phyloP scores from a whole-genome alignment of 2,329 filamentous ascomycete species.

The Phyllosticta citribraziliensis region DNA sequence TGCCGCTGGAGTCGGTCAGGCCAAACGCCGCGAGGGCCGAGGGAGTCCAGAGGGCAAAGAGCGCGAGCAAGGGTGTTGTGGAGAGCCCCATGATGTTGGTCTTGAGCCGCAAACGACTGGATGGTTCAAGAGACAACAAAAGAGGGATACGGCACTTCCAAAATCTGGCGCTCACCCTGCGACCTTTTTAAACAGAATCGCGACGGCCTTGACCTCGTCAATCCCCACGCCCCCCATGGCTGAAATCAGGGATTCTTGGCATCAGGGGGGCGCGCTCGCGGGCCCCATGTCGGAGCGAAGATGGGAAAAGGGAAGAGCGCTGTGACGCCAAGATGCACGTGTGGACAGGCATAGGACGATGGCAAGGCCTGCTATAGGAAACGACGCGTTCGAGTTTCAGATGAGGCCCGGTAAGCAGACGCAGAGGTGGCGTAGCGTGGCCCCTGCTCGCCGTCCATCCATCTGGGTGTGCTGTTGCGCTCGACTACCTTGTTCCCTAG shows the following conservation, averaged over 20 bases:
- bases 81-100: constrained; percentile 43
- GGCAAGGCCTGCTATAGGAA: background rate
- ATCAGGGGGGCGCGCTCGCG: background rate
- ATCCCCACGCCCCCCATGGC: background rate
- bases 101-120: constrained; percentile 11
- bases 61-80: constrained; percentile 28
- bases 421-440: background rate
- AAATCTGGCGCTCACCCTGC: background rate
- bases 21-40: constrained; percentile 26
- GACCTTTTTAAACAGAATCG: background rate
- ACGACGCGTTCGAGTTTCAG: background rate
- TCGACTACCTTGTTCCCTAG: background rate
- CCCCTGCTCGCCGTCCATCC: background rate
- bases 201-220: background rate
- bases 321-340: background rate
- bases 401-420: background rate
- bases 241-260: background rate
- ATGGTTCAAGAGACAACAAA: background rate
- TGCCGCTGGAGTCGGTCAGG: constrained; percentile 21
- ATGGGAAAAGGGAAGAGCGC: background rate
- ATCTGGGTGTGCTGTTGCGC: background rate
- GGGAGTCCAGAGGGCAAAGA: background rate
- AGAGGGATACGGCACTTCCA: background rate
- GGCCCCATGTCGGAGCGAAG: background rate
- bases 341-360: background rate